Percentiles rank a stretch among this genome's conserved stretches.
phyloP scores from a whole-genome alignment of 768 basidiomycete genomes.

The Macrolepiota dolichaula region DNA sequence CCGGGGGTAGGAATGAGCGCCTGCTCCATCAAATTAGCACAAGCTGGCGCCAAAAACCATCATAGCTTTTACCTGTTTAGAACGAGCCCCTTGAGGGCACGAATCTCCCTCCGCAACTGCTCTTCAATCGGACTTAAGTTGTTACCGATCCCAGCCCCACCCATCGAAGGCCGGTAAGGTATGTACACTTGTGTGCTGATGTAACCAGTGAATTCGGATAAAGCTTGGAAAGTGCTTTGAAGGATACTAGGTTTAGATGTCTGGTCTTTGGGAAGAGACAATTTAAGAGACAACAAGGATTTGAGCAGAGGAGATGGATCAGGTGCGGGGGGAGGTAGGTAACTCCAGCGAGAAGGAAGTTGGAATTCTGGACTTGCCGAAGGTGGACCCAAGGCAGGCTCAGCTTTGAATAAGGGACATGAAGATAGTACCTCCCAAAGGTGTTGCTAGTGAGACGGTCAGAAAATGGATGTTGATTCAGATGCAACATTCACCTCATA shows the following conservation, averaged over 20 bases:
- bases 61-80: conserved; percentile 58
- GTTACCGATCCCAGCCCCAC: conserved; percentile 25
- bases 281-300: conserved; percentile 32
- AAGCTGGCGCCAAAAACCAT: neutral
- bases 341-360: conserved; percentile 33
- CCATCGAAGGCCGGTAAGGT: conserved; percentile 34
- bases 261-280: conserved; percentile 32
- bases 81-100: conserved; percentile 75
- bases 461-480: neutral
- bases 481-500: conserved; percentile 45
- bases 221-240: conserved; percentile 61
- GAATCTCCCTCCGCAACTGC: conserved; percentile 69
- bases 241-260: conserved; percentile 32
- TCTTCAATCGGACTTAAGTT: conserved; percentile 48
- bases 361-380: conserved; percentile 20
- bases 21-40: conserved; percentile 18
- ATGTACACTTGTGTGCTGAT: conserved; percentile 72
- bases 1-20: conserved; percentile 37
- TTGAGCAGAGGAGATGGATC: conserved; percentile 34
- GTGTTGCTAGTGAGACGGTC: conserved; percentile 30
- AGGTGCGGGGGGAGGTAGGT: conserved; percentile 27
- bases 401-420: conserved; percentile 48
- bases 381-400: conserved; percentile 15
- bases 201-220: conserved; percentile 77
- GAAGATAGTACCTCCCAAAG: conserved; percentile 62